Evolutionary conservation across 345 rosid genomes (phyloP), one percentile per base, ranked within the genome.

Genomic region (Eucalyptus polyanthemos): DNA sequence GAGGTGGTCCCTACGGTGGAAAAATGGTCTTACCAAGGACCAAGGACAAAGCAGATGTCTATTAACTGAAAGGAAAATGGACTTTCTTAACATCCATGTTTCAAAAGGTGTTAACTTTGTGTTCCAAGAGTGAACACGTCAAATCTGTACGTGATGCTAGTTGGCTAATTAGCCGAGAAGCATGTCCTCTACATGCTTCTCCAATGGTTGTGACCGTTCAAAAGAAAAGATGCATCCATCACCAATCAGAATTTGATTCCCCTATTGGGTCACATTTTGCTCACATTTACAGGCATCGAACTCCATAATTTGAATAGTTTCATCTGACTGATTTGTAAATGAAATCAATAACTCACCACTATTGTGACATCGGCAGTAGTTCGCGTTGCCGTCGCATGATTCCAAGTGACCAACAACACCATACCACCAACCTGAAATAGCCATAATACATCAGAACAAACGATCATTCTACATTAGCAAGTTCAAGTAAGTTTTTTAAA

Each of bases 381-480:
- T 92, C 80, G 90, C 93, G 89, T 92, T 97, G 62, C 98, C 97
- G 88, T 94, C 97, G 92, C 99, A 97, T 15, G 97, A 93, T 90
- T 95, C 98, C 92, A 94, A 88, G 95, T 97, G 99, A 56, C 99
- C 98, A 54, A 97, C 97, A 21, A 94, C 91, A 90, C 98, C 96
- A 90, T 96, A 97, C 99, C 99, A 97, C 99, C 99, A 97, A 88
- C 99, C 99, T 97, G 94, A 90, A 87, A 86, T 85, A 25, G 53
- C 60, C 76, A 87, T 87, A 42, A 40, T 76, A 40, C 85, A 76
- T 76, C 83, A 37, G 45, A 76, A 37, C 45, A 76, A 76, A 37
- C 25, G 12, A 14, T 37, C 85, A 76, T 40, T 40, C 85, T 76
- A 76, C 9, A 76, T 40, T 76, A 40, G 29, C 47, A 76, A 72